Percentiles rank a stretch among this genome's conserved stretches.
Evolutionary conservation across 2,329 filamentous ascomycete genomes (phyloP).

Genomic region (Cladophialophora psammophila): DNA sequence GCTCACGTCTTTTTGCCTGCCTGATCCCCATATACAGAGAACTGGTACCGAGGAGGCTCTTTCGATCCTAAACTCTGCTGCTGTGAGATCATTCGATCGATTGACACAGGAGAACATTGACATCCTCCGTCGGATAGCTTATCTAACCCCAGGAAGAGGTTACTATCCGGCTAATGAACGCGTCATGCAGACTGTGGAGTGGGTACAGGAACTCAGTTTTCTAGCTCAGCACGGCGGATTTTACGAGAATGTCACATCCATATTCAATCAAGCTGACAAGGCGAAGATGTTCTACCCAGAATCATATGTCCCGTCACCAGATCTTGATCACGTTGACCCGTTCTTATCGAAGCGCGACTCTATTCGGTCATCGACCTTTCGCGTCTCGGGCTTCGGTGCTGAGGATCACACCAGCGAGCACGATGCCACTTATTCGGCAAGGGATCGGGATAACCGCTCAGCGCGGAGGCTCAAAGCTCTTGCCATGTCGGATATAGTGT

Average conservation of each 20-base stretch:
- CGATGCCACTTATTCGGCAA: conserved; percentile 47
- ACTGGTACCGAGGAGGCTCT: conserved; percentile 46
- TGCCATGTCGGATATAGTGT: conserved; percentile 34
- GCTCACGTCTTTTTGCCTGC: conserved; percentile 46
- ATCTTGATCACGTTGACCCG: conserved; percentile 26
- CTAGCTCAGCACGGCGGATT: conserved; percentile 58
- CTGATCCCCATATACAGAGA: conserved; percentile 46
- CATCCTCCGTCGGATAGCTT: conserved; percentile 1
- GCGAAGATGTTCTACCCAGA: not conserved
- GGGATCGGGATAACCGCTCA: conserved; percentile 41
- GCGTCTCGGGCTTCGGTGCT: conserved; percentile 48
- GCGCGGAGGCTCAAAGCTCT: conserved; percentile 18
- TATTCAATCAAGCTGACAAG: conserved; percentile 48
- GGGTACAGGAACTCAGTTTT: conserved; percentile 50
- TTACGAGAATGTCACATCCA: conserved; percentile 44
- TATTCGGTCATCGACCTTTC: conserved; percentile 46
- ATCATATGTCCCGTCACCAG: conserved; percentile 9
- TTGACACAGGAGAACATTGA: conserved; percentile 1
- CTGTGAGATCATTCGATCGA: conserved; percentile 15
- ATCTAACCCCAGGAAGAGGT: conserved; percentile 1
- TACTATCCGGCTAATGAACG: conserved; percentile 26
- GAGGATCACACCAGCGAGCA: conserved; percentile 44
- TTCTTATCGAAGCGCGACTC: conserved; percentile 42
- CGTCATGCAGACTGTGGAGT: conserved; percentile 59
- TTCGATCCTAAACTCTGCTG: conserved; percentile 37